Evolutionary conservation across 139 green algal species (phyloP).

Genomic region (Zygnema cylindricum): DNA sequence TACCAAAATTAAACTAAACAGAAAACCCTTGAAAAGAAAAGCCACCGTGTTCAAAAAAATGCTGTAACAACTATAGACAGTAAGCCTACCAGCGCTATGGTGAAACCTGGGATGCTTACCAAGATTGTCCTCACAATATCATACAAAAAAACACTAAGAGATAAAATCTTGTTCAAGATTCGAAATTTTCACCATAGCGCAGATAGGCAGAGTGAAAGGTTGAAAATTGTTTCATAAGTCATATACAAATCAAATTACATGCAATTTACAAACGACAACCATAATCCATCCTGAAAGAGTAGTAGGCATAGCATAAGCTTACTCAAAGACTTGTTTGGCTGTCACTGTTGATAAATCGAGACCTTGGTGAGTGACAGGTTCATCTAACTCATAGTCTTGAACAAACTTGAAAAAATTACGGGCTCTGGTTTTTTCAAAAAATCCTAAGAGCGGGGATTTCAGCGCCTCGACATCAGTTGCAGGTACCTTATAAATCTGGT

Average conservation of each 20-base stretch:
- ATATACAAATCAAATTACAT: background rate
- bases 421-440: slow-evolving; percentile 97
- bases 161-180: slow-evolving; percentile 1
- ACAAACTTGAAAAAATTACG: slow-evolving; percentile 94
- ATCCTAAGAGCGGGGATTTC: slow-evolving; percentile 87
- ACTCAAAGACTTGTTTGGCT: slow-evolving; percentile 79
- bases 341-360: slow-evolving; percentile 85
- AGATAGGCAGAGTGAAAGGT: no score
- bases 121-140: no score
- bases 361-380: slow-evolving; percentile 85
- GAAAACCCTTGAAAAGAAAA: no score
- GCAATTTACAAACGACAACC: background rate
- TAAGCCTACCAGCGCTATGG: no score
- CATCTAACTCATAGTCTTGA: slow-evolving; percentile 85
- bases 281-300: no score
- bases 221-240: background rate
- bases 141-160: background rate
- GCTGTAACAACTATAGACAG: no score
- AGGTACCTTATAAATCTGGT: slow-evolving; percentile 79
- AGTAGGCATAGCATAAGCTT: background rate
- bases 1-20: no score
- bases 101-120: no score
- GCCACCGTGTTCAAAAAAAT: no score
- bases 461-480: slow-evolving; percentile 93
- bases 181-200: background rate